Conservation (phyloP, 176 grass and related monocot genomes). For the Eragrostis nindensis region DNA sequence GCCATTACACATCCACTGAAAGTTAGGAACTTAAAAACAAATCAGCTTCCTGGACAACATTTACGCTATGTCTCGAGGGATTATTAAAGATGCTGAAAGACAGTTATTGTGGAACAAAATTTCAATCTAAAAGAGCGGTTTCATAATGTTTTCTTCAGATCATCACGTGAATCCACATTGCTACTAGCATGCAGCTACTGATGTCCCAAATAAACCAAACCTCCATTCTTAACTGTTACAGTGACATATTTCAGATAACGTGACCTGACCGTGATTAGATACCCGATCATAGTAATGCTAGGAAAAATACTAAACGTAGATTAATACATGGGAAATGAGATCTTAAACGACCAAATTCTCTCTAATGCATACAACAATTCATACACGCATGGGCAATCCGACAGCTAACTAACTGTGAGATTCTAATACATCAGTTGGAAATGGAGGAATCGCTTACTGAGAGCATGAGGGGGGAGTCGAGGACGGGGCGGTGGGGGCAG, state of each 20-base stretch:
- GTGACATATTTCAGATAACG: background rate
- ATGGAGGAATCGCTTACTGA: constrained; percentile 48
- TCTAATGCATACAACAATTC: background rate
- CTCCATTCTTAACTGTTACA: background rate
- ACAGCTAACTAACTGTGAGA: background rate
- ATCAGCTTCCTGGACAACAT: constrained; percentile 9
- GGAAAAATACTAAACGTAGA: background rate
- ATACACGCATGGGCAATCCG: background rate
- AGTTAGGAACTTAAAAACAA: constrained; percentile 9
- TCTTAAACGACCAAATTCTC: background rate
- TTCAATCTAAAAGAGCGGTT: background rate
- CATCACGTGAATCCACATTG: background rate
- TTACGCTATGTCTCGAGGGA: background rate
- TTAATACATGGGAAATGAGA: background rate
- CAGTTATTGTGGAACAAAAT: background rate
- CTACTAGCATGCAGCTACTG: background rate
- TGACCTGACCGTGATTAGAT: background rate
- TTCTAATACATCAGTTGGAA: too few relatives aligned
- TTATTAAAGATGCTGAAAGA: background rate
- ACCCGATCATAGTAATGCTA: background rate
- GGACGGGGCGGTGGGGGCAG: constrained; percentile 69
- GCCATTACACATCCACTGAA: background rate
- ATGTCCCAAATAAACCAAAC: constrained; percentile 1
- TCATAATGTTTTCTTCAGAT: background rate
- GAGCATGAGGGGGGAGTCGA: constrained; percentile 68